Base-by-base conservation (phyloP, 2,329 filamentous ascomycete species). In the Ophiostoma australiae region DNA sequence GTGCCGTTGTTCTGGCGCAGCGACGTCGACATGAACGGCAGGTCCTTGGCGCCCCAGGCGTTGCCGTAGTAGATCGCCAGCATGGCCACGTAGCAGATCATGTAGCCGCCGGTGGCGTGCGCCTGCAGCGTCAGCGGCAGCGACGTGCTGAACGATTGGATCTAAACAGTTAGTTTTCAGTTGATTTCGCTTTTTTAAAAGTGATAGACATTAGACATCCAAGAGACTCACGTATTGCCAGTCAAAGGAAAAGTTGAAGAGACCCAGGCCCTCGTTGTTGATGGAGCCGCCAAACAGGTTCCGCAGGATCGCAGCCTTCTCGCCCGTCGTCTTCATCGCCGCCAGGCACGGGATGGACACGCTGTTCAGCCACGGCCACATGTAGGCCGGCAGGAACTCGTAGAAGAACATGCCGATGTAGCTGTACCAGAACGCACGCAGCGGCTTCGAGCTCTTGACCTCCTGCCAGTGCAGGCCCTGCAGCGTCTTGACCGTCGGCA, bases 211-310 rank as follows among this genome's bases (percentile, higher is more conserved):
- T 31, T 31, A 31, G 27, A 31, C 27, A 31, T n/a, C n/a, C n/a
- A n/a, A n/a, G n/a, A n/a, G n/a, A 10, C 84, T 82, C 80, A 83
- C 81, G 67, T 84, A 84, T 80, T 83, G 84, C 84, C 84, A 86
- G 72, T 86, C 85, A n/a, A 86, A 81, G 0, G 82, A 84, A 0
- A 86, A 52, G 31, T 71, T 81, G 35, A 86, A 83, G 0, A 85
- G 76, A 0, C 84, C 84, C 1, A 86, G 74, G 1, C 84, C 84
- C 73, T 86, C 83, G 67, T 86, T 86, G 72, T 83, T 84, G 6
- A 80, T 76, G 2, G 84, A 79, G 0, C 85, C 85, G 8, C 85
- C 85, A 70, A 86, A 87, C 0, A 86, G 67, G 31, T 80, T 83
- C 0, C 82, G 85, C 11, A 87, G 78, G 0, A 80, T 73, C 0